Percentiles rank a stretch among this genome's conserved stretches.
Evolutionary conservation across 306 rosid genomes (phyloP).

Genomic region (Adenanthera pavonina): DNA sequence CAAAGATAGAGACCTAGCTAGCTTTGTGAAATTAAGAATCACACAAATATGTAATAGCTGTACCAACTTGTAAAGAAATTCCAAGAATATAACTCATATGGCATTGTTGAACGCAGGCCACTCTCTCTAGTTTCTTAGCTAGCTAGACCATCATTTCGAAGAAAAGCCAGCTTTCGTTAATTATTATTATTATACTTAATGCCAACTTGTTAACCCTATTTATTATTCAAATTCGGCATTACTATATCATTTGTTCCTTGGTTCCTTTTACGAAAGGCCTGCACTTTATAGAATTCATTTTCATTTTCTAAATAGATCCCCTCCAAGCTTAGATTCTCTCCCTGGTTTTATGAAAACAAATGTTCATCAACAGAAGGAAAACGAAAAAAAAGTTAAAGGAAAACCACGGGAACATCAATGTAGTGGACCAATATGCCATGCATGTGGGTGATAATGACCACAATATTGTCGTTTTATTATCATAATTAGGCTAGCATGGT

Average conservation of each 20-base stretch:
- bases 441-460: slow-evolving; percentile 56
- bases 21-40: slow-evolving; percentile 14
- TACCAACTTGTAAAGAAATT: slow-evolving; percentile 43
- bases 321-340: slow-evolving; percentile 54
- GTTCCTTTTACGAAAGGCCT: slow-evolving; percentile 50
- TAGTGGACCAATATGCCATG: no score
- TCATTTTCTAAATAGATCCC: slow-evolving; percentile 29
- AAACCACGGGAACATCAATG: slow-evolving; percentile 35
- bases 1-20: background rate
- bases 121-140: background rate
- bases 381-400: slow-evolving; percentile 34
- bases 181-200: slow-evolving; percentile 7
- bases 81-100: slow-evolving; percentile 25
- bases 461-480: slow-evolving; percentile 47
- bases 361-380: slow-evolving; percentile 20
- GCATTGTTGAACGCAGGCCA: slow-evolving; percentile 33
- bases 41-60: slow-evolving; percentile 27
- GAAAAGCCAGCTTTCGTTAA: slow-evolving; percentile 39
- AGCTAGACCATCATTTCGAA: slow-evolving; percentile 38
- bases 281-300: slow-evolving; percentile 20
- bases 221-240: slow-evolving; percentile 31
- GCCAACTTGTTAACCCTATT: slow-evolving; percentile 40
- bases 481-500: slow-evolving; percentile 14
- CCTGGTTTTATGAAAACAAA: slow-evolving; percentile 32
- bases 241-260: slow-evolving; percentile 38